These are phyloP conservation scores for Haplosporangium gracile DNA, from an alignment of 192 early-diverging fungal species.

Conservation along the genomic window DNA sequence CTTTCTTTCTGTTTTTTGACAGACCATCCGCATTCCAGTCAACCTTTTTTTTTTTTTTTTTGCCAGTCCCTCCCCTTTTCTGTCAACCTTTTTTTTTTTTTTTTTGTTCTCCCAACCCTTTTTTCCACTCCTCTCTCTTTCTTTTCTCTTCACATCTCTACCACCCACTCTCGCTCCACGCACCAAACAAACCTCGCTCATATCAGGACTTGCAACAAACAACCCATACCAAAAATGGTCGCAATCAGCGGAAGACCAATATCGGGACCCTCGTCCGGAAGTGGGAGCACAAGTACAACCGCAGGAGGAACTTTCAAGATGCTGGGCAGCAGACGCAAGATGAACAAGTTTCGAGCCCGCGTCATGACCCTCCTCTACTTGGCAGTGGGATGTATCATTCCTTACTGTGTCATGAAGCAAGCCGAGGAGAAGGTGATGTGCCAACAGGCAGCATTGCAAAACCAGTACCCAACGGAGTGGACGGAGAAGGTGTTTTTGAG, in stretches of 20 bases:
- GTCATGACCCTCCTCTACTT: constrained; percentile 17
- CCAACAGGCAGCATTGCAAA: neutral
- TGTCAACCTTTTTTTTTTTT: no score
- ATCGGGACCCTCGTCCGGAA: constrained; percentile 3
- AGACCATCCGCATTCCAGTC: neutral
- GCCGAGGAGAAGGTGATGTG: constrained; percentile 25
- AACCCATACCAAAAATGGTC: constrained; percentile 12
- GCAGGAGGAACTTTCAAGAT: constrained; percentile 23
- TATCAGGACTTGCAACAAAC: neutral
- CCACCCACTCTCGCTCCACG: neutral
- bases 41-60: neutral
- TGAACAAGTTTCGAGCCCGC: constrained; percentile 36
- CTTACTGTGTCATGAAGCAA: constrained; percentile 51
- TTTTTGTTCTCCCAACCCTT: no score
- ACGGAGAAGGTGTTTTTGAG: neutral
- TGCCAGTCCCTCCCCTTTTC: no score
- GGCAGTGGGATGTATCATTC: constrained; percentile 45
- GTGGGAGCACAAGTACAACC: neutral
- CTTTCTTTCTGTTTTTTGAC: neutral
- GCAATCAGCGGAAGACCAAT: constrained; percentile 15
- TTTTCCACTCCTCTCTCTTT: neutral
- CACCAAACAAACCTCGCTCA: neutral
- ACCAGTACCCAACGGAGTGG: neutral
- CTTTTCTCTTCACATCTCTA: neutral
- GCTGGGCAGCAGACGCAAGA: constrained; percentile 28